These are phyloP conservation scores for Ophiostoma ulmi DNA, from an alignment of 2,329 filamentous ascomycete species.

Conservation along the genomic window DNA sequence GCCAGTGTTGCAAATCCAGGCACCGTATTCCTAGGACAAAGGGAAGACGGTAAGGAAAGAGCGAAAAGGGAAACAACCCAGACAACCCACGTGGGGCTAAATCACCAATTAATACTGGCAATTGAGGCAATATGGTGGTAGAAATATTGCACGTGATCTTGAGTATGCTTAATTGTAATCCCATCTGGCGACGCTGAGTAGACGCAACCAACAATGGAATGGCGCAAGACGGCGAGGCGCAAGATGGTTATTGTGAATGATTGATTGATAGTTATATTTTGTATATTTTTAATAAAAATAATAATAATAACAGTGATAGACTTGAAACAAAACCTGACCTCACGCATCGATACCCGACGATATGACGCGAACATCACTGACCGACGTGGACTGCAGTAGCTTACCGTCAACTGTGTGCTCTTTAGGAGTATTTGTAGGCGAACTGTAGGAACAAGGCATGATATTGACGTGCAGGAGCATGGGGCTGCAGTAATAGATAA, in stretches of 20 bases:
- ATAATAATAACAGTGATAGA: not conserved
- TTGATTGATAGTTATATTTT: not conserved
- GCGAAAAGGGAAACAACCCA: constrained; percentile 1
- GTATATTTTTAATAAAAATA: too few species aligned
- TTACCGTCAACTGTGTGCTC: not conserved
- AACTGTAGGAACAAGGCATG: not conserved
- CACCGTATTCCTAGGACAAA: constrained; percentile 8
- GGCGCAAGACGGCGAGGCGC: too few species aligned
- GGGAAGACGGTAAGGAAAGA: not conserved
- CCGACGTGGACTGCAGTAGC: constrained; percentile 14
- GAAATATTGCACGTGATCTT: not conserved
- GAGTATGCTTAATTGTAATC: not conserved
- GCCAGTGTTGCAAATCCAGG: not conserved
- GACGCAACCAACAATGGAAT: not conserved
- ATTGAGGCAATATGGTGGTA: not conserved
- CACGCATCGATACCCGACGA: constrained; percentile 13
- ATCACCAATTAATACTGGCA: not conserved
- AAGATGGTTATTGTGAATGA: not conserved
- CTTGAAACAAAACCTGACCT: not conserved
- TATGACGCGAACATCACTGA: not conserved
- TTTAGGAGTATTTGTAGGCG: not conserved
- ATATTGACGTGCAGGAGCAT: constrained; percentile 1
- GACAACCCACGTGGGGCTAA: constrained; percentile 7
- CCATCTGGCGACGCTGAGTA: not conserved
- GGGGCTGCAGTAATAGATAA: not conserved